Evolutionary conservation across 306 rosid species (phyloP), one percentile per base, ranked within the genome.

Genomic region (Herpetospermum pedunculosum): DNA sequence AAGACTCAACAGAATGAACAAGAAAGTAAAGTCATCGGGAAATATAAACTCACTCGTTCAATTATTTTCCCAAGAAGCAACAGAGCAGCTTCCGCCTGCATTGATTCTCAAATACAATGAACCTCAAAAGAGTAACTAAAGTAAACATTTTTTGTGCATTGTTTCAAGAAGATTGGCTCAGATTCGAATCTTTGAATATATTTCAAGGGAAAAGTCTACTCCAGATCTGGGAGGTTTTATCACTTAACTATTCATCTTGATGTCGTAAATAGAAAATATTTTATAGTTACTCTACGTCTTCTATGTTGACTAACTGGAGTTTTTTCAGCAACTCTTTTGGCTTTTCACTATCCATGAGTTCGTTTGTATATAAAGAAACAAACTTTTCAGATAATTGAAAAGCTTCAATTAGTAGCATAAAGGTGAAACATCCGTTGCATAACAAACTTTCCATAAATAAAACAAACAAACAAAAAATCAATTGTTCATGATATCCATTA

Each of bases 31-130:
- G 60, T 50, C 54, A 21, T 57, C 8, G 41, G 60, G 55, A 80
- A 74, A 60, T 75, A 76, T 69, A 40, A 58, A 86, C 97, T 83
- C 85, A 93, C 98, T 86, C 82, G 86, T 73, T 88, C 84, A 76
- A 87, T 82, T 80, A 90, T 89, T 85, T 86, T 87, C 50, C 97
- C 87, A 72, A 93, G 96, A 60, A 93, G 94, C 65, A 83, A 55
- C 75, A 90, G 75, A 77, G 97, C 87, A 72, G 92, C 96, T 80
- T 93, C 97, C 30, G 81, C 96, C 98, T 93, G 90, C 87, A 84
- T 73, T 64, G 75, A 71, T 77, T 74, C 65, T 55, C 29, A 29
- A 23, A 41, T 41, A 43, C n/a, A 9, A 49, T 48, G 11, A 71
- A 71, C 60, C 16, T 71, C 18, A 48, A 47, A 9, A 37, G 8